A percentile compares a stretch with the other conserved stretches of the same genome.
Conservation (phyloP, 2,329 filamentous ascomycete species). For the Fusarium sp. region DNA sequence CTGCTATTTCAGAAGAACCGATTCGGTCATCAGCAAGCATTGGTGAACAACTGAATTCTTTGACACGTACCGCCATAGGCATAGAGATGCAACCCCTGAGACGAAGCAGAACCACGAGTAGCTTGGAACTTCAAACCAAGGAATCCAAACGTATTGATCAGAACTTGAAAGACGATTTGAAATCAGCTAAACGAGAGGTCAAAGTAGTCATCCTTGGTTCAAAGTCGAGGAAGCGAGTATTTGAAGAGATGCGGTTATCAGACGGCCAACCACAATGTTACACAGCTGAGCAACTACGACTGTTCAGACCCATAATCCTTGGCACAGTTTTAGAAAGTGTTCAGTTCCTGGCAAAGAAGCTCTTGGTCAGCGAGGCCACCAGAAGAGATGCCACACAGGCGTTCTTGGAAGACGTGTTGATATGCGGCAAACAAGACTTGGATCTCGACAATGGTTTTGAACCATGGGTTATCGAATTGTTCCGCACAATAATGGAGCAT, state of each 20-base stretch:
- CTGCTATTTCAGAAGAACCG: rapidly evolving
- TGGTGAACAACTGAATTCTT: background rate
- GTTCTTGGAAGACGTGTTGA: background rate
- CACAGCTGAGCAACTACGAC: background rate
- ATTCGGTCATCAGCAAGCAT: rapidly evolving
- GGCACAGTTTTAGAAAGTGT: background rate
- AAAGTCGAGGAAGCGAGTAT: background rate
- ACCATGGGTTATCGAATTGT: rapidly evolving
- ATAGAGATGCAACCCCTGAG: background rate
- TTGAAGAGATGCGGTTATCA: background rate
- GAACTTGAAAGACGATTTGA: background rate
- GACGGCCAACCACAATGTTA: background rate
- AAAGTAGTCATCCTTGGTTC: background rate
- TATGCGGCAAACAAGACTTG: too few species aligned
- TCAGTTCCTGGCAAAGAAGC: background rate
- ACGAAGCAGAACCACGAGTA: rapidly evolving
- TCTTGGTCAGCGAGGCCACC: rapidly evolving
- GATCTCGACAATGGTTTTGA: background rate
- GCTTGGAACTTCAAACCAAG: background rate
- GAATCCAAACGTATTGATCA: background rate
- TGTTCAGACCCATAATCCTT: background rate
- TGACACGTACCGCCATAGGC: too few species aligned
- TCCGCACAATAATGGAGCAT: background rate
- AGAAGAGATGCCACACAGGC: rapidly evolving
- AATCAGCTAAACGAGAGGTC: rapidly evolving